Evolutionary conservation across 169 alveolate genomes (phyloP).

Genomic region (Plasmodium adleri): DNA sequence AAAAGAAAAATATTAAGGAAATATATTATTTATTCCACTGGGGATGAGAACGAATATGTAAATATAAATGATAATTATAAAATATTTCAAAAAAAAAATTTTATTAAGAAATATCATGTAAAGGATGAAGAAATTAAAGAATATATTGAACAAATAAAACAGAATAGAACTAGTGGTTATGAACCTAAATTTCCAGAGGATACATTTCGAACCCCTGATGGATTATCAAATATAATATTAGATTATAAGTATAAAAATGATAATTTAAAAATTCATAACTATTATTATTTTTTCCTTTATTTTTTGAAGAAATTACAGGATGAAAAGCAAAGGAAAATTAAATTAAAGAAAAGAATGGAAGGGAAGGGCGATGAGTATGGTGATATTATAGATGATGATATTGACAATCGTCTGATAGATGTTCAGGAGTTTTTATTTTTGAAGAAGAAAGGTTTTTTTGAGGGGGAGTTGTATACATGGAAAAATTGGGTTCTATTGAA

Average conservation of each 20-base stretch:
- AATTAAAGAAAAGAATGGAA: constrained; percentile 16
- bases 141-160: constrained; percentile 36
- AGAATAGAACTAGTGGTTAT: constrained; percentile 53
- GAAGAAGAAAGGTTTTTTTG: constrained; percentile 81
- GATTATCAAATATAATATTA: constrained; percentile 64
- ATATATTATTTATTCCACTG: not conserved
- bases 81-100: constrained; percentile 32
- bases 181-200: constrained; percentile 75
- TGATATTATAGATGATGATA: not conserved
- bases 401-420: constrained; percentile 25
- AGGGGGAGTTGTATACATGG: constrained; percentile 84
- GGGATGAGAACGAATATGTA: not conserved
- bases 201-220: constrained; percentile 74
- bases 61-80: constrained; percentile 27
- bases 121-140: constrained; percentile 58
- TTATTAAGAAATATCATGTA: constrained; percentile 52
- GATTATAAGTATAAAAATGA: constrained; percentile 75
- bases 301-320: constrained; percentile 55
- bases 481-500: constrained; percentile 83
- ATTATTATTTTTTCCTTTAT: constrained; percentile 61
- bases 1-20: not conserved
- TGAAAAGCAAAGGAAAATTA: not conserved
- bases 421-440: constrained; percentile 64
- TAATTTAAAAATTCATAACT: constrained; percentile 63
- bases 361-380: not conserved